Evolutionary conservation across 2,329 filamentous ascomycete genomes (phyloP).

Genomic region (Sarocladium brachiariae): DNA sequence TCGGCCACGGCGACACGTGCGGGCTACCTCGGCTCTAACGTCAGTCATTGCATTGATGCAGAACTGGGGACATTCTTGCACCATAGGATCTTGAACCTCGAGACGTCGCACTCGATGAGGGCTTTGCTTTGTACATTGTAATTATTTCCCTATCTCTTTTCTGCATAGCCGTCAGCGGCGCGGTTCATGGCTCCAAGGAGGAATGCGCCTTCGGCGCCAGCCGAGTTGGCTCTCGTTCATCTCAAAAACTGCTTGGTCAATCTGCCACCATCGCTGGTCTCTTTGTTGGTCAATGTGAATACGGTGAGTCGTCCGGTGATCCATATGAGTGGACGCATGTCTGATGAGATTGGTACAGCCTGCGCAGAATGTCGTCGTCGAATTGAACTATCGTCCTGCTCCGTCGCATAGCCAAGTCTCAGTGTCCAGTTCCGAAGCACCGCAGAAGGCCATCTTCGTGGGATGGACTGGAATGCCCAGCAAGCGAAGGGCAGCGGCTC

Average conservation of each 20-base stretch:
- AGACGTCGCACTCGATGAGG: too few species aligned
- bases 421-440: constrained; percentile 33
- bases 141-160: background rate
- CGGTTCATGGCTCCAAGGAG: constrained; percentile 40
- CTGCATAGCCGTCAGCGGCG: background rate
- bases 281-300: constrained; percentile 80
- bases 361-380: constrained; percentile 92
- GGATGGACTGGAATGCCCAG: constrained; percentile 99
- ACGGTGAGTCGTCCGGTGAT: constrained; percentile 57
- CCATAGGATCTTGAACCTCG: too few species aligned
- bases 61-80: too few species aligned
- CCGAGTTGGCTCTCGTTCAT: constrained; percentile 78
- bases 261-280: constrained; percentile 76
- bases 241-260: constrained; percentile 95
- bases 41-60: too few species aligned
- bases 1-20: constrained; percentile 10
- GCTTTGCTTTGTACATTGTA: background rate
- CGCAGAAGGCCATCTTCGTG: constrained; percentile 69
- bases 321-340: background rate
- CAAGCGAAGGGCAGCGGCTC: constrained; percentile 69
- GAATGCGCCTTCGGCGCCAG: constrained; percentile 59
- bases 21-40: constrained; percentile 12
- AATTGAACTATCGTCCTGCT: constrained; percentile 64
- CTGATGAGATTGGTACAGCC: constrained; percentile 45
- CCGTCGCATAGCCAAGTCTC: constrained; percentile 35